phyloP scores from a whole-genome alignment of 2,329 filamentous ascomycete genomes.

The Colletotrichum spaethianum region DNA sequence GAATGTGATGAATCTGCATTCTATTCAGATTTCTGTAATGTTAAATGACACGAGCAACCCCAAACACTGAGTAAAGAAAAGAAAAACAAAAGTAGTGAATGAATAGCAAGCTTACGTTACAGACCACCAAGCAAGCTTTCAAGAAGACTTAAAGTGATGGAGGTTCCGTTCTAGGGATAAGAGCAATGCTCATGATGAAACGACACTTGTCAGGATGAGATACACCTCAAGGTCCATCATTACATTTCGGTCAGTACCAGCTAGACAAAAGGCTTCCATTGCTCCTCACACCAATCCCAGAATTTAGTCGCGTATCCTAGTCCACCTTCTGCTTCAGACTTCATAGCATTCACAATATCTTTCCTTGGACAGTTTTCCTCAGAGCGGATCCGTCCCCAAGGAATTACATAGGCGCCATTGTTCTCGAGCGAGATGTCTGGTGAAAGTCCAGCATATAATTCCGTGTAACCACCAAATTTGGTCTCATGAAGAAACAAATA shows the following conservation, averaged over 20 bases:
- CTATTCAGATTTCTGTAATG: no score
- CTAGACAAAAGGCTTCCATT: slow-evolving; percentile 22
- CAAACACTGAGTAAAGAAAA: neutral
- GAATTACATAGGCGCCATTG: slow-evolving; percentile 48
- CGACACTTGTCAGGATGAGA: no score
- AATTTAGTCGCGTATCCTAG: slow-evolving; percentile 45
- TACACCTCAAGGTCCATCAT: no score
- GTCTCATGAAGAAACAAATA: slow-evolving; percentile 48
- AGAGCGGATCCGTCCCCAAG: slow-evolving; percentile 47
- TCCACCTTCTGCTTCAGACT: slow-evolving; percentile 46
- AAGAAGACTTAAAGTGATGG: neutral
- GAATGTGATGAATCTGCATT: neutral
- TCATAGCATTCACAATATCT: slow-evolving; percentile 49
- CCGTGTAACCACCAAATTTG: slow-evolving; percentile 56
- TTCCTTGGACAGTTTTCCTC: slow-evolving; percentile 43
- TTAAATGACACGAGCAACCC: neutral
- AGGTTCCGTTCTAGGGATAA: no score
- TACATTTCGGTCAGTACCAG: neutral
- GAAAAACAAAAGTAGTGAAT: neutral
- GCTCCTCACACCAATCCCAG: slow-evolving; percentile 50
- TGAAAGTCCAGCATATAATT: slow-evolving; percentile 56
- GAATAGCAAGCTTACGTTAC: no score
- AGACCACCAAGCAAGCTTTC: no score
- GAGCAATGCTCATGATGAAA: no score
- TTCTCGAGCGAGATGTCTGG: slow-evolving; percentile 52